Percentiles rank a stretch among this genome's conserved stretches.
Conservation (phyloP, 1,139 yeast species). For the Geotrichum restrictum region DNA sequence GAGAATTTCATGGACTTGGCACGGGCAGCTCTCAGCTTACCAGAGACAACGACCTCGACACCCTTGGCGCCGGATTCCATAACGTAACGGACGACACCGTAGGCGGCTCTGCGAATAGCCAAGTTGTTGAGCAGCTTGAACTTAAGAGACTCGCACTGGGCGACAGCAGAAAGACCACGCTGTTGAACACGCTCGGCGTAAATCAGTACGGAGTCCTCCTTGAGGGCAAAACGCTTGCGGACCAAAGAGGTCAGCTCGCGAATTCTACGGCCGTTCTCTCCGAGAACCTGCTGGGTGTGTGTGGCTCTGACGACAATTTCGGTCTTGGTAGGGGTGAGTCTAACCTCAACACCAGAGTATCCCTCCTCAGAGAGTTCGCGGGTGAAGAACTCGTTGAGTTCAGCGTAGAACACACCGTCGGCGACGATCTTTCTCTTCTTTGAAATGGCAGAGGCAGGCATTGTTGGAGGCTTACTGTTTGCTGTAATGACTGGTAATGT, state of each 20-base stretch:
- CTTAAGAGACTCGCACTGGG: conserved; percentile 98
- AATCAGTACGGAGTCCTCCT: conserved; percentile 89
- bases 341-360: conserved; percentile 99
- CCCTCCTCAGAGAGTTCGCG: conserved; percentile 99
- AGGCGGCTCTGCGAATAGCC: conserved; percentile 99
- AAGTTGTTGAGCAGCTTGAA: conserved; percentile 97
- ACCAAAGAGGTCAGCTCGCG: conserved; percentile 96
- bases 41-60: conserved; percentile 98
- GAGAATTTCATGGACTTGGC: conserved; percentile 99
- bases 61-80: conserved; percentile 99
- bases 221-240: conserved; percentile 97
- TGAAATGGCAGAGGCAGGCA: conserved; percentile 33
- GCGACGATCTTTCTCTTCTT: conserved; percentile 64
- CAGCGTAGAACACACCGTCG: conserved; percentile 99
- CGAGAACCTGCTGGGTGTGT: conserved; percentile 97
- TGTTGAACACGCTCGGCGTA: conserved; percentile 99
- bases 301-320: conserved; percentile 98
- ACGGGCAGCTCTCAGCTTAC: conserved; percentile 99
- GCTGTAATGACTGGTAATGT: conserved; percentile 6
- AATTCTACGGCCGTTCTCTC: conserved; percentile 99
- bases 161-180: conserved; percentile 99
- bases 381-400: conserved; percentile 99
- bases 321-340: conserved; percentile 97
- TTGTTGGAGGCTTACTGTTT: conserved; percentile 13
- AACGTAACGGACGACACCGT: conserved; percentile 99